Base-by-base conservation (phyloP, 176 grass and related monocot genomes). In the Oryza coarctata region DNA sequence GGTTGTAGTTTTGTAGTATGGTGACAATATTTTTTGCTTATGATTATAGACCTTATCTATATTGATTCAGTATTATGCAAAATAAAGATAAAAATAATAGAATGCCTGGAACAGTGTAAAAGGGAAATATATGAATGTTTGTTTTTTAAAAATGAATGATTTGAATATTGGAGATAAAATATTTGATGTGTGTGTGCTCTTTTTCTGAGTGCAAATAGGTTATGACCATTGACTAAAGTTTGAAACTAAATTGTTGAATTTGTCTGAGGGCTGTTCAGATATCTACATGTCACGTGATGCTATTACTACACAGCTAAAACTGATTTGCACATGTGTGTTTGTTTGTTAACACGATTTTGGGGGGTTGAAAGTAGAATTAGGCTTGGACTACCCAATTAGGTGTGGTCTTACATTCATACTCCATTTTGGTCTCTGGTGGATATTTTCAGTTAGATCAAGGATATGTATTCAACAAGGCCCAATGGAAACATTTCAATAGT, bases 21-120 rank as follows among this genome's bases (percentile, higher is more conserved):
- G 6, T n/a, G 35, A 8, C 27, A 36, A 3, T 38, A 5, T 78
- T 29, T 38, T 71, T 74, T 84, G 2, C 44, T 28, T 60, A 27
- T 43, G 62, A 73, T 67, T 28, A 71, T 44, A 58, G 30, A 22
- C 4, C 58, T 82, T 71, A 41, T 34, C 60, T 45, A 34, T 28
- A 30, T 65, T 20, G 12, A 62, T 71, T 22, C 5, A 2, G 2
- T 27, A 65, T 64, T 52, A 18, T 65, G 20, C 20, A 23, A 60
- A 25, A 34, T 79, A 0, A 64, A 25, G 44, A 67, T 75, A 69
- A 36, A 58, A 70, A 86, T 66, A 68, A 68, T 14, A 52, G 30
- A 55, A 81, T 38, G 8, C 32, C 28, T 28, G n/a, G 50, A 29
- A 70, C 33, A 12, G 18, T 32, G 13, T 69, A 22, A 68, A 61